phyloP scores from a whole-genome alignment of 805 yeast species.

The Debaryomyces tyrocola region DNA sequence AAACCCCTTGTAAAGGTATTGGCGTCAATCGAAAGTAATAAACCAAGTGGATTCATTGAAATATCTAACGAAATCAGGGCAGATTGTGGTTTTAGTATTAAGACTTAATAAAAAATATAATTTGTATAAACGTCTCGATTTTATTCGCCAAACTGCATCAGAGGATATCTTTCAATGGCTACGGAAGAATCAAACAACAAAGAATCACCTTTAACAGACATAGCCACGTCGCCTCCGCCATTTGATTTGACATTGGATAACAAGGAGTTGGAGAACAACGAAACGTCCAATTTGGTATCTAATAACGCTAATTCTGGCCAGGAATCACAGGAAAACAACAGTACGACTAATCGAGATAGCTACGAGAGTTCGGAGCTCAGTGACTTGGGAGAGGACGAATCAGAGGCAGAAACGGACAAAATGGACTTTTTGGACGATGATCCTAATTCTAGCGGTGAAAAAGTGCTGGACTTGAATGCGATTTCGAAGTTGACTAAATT shows the following conservation, averaged over 20 bases:
- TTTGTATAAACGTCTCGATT: not conserved
- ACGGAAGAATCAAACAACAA: slow-evolving; percentile 15
- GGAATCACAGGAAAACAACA: not conserved
- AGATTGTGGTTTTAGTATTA: no score
- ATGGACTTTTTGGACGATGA: slow-evolving; percentile 57
- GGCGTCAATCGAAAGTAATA: not conserved
- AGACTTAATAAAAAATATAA: not conserved
- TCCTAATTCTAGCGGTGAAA: slow-evolving; percentile 15
- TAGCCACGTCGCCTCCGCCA: slow-evolving; percentile 42
- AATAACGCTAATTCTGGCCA: not conserved
- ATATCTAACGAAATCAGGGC: not conserved
- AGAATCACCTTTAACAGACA: slow-evolving; percentile 42
- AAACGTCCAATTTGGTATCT: not conserved
- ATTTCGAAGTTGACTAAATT: slow-evolving; percentile 43
- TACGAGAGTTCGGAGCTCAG: slow-evolving; percentile 45
- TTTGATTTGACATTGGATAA: slow-evolving; percentile 23
- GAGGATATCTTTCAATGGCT: slow-evolving; percentile 1
- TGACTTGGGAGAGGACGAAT: slow-evolving; percentile 59
- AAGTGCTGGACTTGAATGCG: slow-evolving; percentile 35
- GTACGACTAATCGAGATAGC: slow-evolving; percentile 11
- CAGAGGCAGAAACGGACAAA: slow-evolving; percentile 91
- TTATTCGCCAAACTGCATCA: not conserved
- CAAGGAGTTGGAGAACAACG: slow-evolving; percentile 1
- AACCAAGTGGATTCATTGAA: not conserved
- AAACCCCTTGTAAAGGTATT: not conserved